Evolutionary conservation across 345 rosid species (phyloP).

Genomic region (Aethionema arabicum): DNA sequence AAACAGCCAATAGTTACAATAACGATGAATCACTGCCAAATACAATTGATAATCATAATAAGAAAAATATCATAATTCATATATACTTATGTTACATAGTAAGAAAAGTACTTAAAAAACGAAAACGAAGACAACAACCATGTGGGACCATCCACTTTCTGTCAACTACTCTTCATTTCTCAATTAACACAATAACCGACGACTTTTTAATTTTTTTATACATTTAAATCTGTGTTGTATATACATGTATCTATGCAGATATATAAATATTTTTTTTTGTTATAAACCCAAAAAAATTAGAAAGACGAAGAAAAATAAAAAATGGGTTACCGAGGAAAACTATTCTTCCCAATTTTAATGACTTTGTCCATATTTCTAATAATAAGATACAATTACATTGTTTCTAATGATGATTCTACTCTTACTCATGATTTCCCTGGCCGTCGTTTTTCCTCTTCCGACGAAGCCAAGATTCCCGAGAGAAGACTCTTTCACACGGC

Average conservation of each 20-base stretch:
- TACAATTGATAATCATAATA: too few species aligned
- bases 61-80: too few species aligned
- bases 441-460: slow-evolving; percentile 47
- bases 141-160: slow-evolving; percentile 38
- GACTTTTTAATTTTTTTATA: slow-evolving; percentile 24
- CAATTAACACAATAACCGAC: slow-evolving; percentile 23
- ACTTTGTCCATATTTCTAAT: slow-evolving; percentile 78
- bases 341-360: slow-evolving; percentile 60
- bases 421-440: slow-evolving; percentile 78
- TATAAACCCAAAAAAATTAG: not conserved
- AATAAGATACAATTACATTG: slow-evolving; percentile 76
- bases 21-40: too few species aligned
- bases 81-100: too few species aligned
- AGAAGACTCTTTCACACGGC: slow-evolving; percentile 87
- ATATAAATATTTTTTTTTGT: not conserved
- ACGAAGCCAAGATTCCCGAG: slow-evolving; percentile 39
- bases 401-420: slow-evolving; percentile 69
- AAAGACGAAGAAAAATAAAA: not conserved
- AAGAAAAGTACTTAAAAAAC: too few species aligned
- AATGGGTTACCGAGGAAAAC: slow-evolving; percentile 32
- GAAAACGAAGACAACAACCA: slow-evolving; percentile 24
- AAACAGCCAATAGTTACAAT: too few species aligned
- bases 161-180: slow-evolving; percentile 23
- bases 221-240: not conserved
- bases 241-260: slow-evolving; percentile 4